Evolutionary conservation across 192 early-diverging fungal genomes (phyloP), one percentile per base, ranked within the genome.

Genomic region (Gorgonomyces haynaldii): DNA sequence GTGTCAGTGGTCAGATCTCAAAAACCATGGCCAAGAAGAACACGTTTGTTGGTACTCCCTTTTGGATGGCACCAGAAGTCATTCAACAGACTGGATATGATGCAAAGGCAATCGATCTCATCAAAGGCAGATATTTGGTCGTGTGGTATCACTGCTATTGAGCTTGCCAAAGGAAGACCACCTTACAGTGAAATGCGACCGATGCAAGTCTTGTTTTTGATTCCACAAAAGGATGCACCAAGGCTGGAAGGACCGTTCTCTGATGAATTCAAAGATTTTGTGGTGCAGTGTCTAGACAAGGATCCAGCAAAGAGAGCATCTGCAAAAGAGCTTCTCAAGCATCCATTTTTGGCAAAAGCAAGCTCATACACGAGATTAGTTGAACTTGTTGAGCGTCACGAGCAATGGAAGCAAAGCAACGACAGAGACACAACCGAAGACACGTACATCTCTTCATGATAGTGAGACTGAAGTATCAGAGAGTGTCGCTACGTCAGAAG

Each of bases 11-110:
- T 21, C 92, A 96, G 65, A 67, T 93, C 25, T 87, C 89, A 7
- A 81, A 81, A 1, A 92, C 88, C 20, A 76, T 90, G 62, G 89
- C 85, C 25, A 91, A 93, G 55, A 92, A 89, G 60, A 88, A 88
- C 60, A 93, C 95, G 15, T 96, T 98, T 81, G 95, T 98, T 3
- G 95, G 95, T 1, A 96, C 92, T 19, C 95, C 95, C 20, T 74
- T 58, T 36, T 74, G 65, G 65, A 68, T 70, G 61, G 60, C 61
- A 42, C 61, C 53, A 50, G 58, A 55, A 84, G 65, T 89, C 85
- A 98, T 98, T 57, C 79, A 86, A 54, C 88, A 91, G 61, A 83
- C 86, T 1, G 88, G 86, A 3, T 98, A 96, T 54, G 83, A 91
- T 73, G 81, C 78, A 57, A 92, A 91, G 74, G 73, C 67, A 56